These are phyloP conservation scores for Patellifolia procumbens DNA, from an alignment of 179 eudicot genomes.

Conservation along the genomic window DNA sequence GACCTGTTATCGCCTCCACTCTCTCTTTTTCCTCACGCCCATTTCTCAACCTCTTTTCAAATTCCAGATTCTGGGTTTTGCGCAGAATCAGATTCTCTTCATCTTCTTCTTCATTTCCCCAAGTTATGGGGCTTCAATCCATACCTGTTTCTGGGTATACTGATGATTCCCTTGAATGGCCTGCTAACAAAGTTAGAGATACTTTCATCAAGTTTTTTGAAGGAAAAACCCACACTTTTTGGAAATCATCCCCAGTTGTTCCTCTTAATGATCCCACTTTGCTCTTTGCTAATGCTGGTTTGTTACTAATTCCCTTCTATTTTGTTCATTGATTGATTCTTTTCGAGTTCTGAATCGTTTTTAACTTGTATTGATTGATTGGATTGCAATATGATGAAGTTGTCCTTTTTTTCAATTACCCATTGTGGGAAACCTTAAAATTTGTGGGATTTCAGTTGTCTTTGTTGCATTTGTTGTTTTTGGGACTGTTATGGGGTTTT, in stretches of 20 bases:
- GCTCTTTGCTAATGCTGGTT: conserved; percentile 95
- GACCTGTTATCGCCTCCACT: conserved; percentile 10
- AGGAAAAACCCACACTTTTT: conserved; percentile 50
- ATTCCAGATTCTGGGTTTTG: neutral
- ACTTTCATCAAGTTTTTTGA: conserved; percentile 62
- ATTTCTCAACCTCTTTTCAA: neutral
- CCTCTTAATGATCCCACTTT: conserved; percentile 94
- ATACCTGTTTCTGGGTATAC: neutral
- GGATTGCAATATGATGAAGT: neutral
- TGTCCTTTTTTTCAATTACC: neutral
- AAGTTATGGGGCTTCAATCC: conserved; percentile 32
- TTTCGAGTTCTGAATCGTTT: too few relatives aligned
- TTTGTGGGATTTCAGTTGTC: neutral
- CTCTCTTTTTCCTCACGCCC: neutral
- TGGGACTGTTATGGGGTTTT: neutral
- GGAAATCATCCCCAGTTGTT: conserved; percentile 95
- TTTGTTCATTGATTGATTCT: neutral
- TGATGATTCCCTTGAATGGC: conserved; percentile 51
- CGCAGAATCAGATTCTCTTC: neutral
- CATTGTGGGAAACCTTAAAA: neutral
- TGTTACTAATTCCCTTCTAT: conserved; percentile 8
- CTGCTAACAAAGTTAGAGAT: conserved; percentile 63
- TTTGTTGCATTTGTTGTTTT: neutral
- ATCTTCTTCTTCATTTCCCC: neutral
- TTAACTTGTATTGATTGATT: neutral